Base-by-base conservation (phyloP, 805 yeast species). In the Wickerhamiella sorbophila region DNA sequence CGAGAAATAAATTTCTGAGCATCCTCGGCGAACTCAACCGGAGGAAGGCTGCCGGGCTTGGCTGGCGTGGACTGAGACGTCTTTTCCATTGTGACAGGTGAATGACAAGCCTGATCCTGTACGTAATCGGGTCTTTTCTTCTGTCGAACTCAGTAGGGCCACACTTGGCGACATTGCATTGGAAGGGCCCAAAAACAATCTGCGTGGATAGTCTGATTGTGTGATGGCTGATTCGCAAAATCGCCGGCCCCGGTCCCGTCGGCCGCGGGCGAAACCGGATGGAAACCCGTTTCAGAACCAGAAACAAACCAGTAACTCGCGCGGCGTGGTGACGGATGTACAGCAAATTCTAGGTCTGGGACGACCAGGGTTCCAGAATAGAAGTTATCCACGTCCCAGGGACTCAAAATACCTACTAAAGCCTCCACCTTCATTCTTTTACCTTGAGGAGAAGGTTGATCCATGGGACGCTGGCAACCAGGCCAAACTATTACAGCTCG, bases 1-100 rank as follows among this genome's bases (percentile, higher is more conserved):
- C 84, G 84, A 60, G 75, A 74, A 55, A 91, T 70, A 62, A 91
- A 91, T 46, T 85, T 83, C 45, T 79, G 65, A 49, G 97, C 95
- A 56, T 91, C 96, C 65, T 77, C 83, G 65, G 86, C 67, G 69
- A 88, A 85, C 60, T 85, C 95, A 49, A 77, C 12, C 6, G 29
- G 29, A 24, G 29, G 29, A 24, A 24, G 29, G 29, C 29, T 24
- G 29, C 29, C 29, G 12, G 29, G 29, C 29, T 24, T 24, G 29
- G 29, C 29, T 8, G 29, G 12, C 6, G 29, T 8, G 29, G 29
- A 6, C 12, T 24, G 29, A n/a, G n/a, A n/a, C n/a, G n/a, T n/a
- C 29, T 24, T 24, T 24, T 24, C 29, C 29, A 24, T 24, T 24
- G 29, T 24, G 6, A 12, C 10, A 24, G 29, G 29, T 8, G 12